These are phyloP conservation scores for Salix caprea DNA, from an alignment of 345 rosid species.

Conservation along the genomic window DNA sequence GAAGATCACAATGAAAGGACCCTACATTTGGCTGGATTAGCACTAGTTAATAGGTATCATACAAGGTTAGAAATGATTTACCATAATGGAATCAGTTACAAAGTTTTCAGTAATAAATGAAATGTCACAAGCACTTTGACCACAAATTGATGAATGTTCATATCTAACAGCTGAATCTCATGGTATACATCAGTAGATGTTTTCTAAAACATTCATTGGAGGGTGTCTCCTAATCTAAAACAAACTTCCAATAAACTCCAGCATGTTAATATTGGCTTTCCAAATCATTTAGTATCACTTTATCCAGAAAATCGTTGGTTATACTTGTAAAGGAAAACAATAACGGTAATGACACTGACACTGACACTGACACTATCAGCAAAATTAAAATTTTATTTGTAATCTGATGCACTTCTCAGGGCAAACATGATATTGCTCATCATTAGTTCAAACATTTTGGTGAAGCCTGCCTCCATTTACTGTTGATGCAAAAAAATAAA, in stretches of 20 bases:
- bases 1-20: background rate
- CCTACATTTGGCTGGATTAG: background rate
- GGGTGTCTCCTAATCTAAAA: background rate
- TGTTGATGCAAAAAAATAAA: background rate
- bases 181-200: background rate
- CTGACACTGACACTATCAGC: background rate
- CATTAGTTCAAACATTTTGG: background rate
- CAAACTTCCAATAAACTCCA: background rate
- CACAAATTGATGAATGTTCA: background rate
- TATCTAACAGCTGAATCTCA: background rate
- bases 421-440: background rate
- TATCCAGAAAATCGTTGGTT: background rate
- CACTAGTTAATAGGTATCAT: background rate
- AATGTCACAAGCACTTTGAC: background rate
- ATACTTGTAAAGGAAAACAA: background rate
- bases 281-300: background rate
- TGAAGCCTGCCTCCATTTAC: background rate
- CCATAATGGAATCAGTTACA: background rate
- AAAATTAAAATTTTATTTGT: background rate
- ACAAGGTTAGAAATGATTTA: background rate
- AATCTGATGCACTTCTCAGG: background rate
- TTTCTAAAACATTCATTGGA: background rate
- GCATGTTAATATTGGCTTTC: background rate
- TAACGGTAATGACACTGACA: background rate
- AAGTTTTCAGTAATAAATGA: background rate